These are phyloP conservation scores for Suillus luteus DNA, from an alignment of 768 basidiomycete species.

Conservation along the genomic window DNA sequence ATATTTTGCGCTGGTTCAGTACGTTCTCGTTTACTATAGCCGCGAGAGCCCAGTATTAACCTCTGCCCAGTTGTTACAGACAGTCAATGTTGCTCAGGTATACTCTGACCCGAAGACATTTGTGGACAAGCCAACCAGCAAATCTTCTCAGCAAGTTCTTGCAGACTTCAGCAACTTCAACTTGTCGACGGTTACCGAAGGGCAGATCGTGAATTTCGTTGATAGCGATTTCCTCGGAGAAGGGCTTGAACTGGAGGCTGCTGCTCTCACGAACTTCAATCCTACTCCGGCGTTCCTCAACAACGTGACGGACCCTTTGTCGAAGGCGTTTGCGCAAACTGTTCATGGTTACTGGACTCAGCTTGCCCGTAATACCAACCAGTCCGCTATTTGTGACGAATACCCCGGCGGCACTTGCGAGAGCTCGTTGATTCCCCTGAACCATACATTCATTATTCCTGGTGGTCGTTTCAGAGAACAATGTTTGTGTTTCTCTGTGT, in stretches of 20 bases:
- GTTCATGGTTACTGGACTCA: slow-evolving; percentile 87
- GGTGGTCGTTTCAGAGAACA: slow-evolving; percentile 86
- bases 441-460: slow-evolving; percentile 89
- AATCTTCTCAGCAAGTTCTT: slow-evolving; percentile 64
- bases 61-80: slow-evolving; percentile 70
- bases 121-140: slow-evolving; percentile 85
- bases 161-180: slow-evolving; percentile 57
- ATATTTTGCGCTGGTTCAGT: slow-evolving; percentile 84
- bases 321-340: slow-evolving; percentile 69
- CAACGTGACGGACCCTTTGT: slow-evolving; percentile 68
- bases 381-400: slow-evolving; percentile 61
- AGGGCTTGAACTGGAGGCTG: slow-evolving; percentile 76
- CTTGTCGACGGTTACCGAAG: slow-evolving; percentile 53
- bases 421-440: slow-evolving; percentile 85
- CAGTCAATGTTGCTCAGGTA: slow-evolving; percentile 75
- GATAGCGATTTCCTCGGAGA: slow-evolving; percentile 80
- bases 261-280: slow-evolving; percentile 62
- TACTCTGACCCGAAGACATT: slow-evolving; percentile 87
- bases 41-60: not conserved
- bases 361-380: slow-evolving; percentile 76
- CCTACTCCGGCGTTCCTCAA: slow-evolving; percentile 64
- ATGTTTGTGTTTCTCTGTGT: slow-evolving; percentile 51
- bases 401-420: slow-evolving; percentile 59
- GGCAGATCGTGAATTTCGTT: slow-evolving; percentile 66
- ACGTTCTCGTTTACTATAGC: slow-evolving; percentile 23